Percentiles rank a stretch among this genome's conserved stretches.
Evolutionary conservation across 257 asterid species (phyloP).

Genomic region (Nyctanthes arbortristis): DNA sequence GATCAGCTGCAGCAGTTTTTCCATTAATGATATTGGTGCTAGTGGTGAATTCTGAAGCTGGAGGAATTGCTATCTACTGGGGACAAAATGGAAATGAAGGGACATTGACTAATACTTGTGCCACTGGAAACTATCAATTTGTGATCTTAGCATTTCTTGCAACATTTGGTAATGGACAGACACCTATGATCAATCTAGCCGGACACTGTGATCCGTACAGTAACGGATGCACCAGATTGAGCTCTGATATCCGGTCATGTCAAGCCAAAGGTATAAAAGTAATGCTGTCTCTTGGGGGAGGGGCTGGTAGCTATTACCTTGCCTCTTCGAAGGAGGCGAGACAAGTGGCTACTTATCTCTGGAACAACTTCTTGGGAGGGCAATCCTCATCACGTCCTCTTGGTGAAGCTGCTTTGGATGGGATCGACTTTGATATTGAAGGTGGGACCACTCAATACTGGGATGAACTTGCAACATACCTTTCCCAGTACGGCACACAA

Average conservation of each 20-base stretch:
- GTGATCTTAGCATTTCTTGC: conserved; percentile 44
- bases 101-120: conserved; percentile 37
- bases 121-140: conserved; percentile 30
- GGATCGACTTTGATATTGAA: conserved; percentile 48
- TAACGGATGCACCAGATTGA: conserved; percentile 34
- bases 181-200: conserved; percentile 43
- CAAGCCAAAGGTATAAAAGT: conserved; percentile 44
- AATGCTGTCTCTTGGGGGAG: conserved; percentile 45
- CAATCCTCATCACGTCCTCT: conserved; percentile 37
- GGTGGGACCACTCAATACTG: conserved; percentile 46
- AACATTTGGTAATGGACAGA: conserved; percentile 37
- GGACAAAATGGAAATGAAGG: conserved; percentile 48
- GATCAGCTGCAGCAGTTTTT: conserved; percentile 13
- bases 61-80: conserved; percentile 41
- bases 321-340: conserved; percentile 39
- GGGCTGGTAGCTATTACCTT: conserved; percentile 37
- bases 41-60: conserved; percentile 34
- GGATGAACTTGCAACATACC: conserved; percentile 41
- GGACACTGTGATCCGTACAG: conserved; percentile 51
- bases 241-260: conserved; percentile 43
- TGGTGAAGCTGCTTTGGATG: conserved; percentile 44
- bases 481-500: conserved; percentile 29
- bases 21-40: conserved; percentile 29
- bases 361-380: conserved; percentile 51
- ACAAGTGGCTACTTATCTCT: conserved; percentile 43